Conservation (phyloP, 345 rosid genomes). For the Euphorbia lathyris region DNA sequence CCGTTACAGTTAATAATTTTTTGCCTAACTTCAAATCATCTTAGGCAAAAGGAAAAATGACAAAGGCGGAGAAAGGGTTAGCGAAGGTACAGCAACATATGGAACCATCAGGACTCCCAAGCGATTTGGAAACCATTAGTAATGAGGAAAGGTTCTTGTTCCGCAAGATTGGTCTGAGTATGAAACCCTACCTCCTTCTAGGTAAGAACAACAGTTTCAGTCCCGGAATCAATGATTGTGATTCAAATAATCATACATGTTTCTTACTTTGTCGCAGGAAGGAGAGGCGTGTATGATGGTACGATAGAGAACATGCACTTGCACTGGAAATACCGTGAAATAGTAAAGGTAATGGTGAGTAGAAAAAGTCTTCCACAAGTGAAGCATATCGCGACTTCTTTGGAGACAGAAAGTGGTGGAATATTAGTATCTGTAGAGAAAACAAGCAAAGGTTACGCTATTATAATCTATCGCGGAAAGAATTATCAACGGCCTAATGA, state of each 20-base stretch:
- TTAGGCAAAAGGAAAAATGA: conserved; percentile 70
- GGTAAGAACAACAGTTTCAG: conserved; percentile 48
- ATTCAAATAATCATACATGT: conserved; percentile 3
- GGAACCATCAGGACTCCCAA: conserved; percentile 73
- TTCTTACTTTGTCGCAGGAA: conserved; percentile 45
- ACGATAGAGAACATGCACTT: conserved; percentile 90
- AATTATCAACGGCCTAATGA: conserved; percentile 56
- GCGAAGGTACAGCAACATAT: conserved; percentile 68
- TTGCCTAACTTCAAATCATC: conserved; percentile 19
- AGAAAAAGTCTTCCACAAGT: conserved; percentile 61
- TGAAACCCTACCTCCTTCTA: conserved; percentile 79
- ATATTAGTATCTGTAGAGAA: conserved; percentile 74
- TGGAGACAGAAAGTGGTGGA: conserved; percentile 97
- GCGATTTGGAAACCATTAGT: conserved; percentile 72
- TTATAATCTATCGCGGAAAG: conserved; percentile 85
- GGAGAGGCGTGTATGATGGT: conserved; percentile 76
- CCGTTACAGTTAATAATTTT: conserved; percentile 10
- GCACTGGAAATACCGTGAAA: conserved; percentile 88
- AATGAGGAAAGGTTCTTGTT: conserved; percentile 81
- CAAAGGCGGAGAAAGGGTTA: conserved; percentile 58
- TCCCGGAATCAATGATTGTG: conserved; percentile 7
- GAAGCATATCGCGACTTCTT: conserved; percentile 68
- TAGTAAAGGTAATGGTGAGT: conserved; percentile 75
- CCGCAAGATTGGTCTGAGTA: conserved; percentile 85
- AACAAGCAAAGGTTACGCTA: conserved; percentile 70